Percentiles rank a stretch among this genome's conserved stretches.
phyloP scores from a whole-genome alignment of 768 basidiomycete species.

The Aureoboletus auriporus region DNA sequence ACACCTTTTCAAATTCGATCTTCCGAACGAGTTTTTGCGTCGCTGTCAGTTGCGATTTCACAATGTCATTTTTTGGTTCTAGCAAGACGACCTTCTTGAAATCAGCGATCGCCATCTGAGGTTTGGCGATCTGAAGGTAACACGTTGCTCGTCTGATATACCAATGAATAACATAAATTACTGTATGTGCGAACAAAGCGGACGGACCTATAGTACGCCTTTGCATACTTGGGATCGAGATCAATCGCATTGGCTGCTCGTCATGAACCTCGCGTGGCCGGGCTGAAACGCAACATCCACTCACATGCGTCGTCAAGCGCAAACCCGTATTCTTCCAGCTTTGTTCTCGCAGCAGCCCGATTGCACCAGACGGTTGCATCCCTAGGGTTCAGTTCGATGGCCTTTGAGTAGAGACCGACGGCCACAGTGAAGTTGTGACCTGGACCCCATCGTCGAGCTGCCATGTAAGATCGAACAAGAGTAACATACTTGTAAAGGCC shows the following conservation, averaged over 20 bases:
- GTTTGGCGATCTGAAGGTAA: constrained; percentile 85
- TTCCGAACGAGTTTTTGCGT: constrained; percentile 89
- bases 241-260: constrained; percentile 74
- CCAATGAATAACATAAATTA: neutral
- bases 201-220: constrained; percentile 79
- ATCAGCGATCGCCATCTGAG: constrained; percentile 81
- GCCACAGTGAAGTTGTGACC: constrained; percentile 77
- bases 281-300: constrained; percentile 26
- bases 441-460: constrained; percentile 14
- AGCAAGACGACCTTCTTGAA: constrained; percentile 79
- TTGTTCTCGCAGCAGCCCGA: constrained; percentile 88
- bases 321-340: constrained; percentile 91
- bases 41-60: constrained; percentile 74
- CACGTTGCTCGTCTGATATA: constrained; percentile 75
- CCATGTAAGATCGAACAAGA: neutral
- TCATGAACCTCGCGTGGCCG: constrained; percentile 15
- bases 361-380: constrained; percentile 95
- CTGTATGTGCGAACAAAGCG: neutral
- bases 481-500: constrained; percentile 62
- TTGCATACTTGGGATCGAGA: constrained; percentile 85
- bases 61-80: constrained; percentile 83
- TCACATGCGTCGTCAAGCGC: constrained; percentile 84
- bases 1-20: constrained; percentile 89
- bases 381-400: constrained; percentile 82
- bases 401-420: constrained; percentile 73